A percentile compares a stretch with the other conserved stretches of the same genome.
Conservation (phyloP, 164 flowering plant species). For the Nymphaea colorata region DNA sequence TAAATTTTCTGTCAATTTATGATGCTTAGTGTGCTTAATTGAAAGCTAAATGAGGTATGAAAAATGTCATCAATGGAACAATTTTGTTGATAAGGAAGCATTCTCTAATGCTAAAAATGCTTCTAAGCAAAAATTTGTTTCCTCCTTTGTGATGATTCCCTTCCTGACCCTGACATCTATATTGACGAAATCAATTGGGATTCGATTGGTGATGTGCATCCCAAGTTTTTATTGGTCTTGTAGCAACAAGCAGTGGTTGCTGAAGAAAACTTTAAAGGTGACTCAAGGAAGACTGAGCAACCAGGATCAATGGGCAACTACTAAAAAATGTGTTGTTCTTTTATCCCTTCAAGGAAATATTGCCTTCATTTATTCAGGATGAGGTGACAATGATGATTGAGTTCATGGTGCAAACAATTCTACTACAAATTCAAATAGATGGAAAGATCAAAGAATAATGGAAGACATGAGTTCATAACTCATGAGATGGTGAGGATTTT, state of each 20-base stretch:
- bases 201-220: constrained; percentile 20
- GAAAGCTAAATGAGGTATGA: too few relatives aligned
- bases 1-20: too few relatives aligned
- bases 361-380: constrained; percentile 8
- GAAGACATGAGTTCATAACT: too few relatives aligned
- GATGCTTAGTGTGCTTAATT: too few relatives aligned
- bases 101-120: constrained; percentile 44
- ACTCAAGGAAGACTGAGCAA: too few relatives aligned
- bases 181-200: constrained; percentile 56
- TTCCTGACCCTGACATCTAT: constrained; percentile 49
- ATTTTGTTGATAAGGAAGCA: constrained; percentile 60
- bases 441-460: too few relatives aligned
- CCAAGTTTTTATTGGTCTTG: constrained; percentile 28
- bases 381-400: constrained; percentile 19
- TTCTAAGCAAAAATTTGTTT: constrained; percentile 46
- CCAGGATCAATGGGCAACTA: background rate
- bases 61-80: constrained; percentile 34
- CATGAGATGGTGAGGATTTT: too few relatives aligned
- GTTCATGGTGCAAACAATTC: background rate
- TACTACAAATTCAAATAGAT: too few relatives aligned
- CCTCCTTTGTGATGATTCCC: constrained; percentile 21
- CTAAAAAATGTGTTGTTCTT: constrained; percentile 6
- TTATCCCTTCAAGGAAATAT: too few relatives aligned
- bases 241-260: constrained; percentile 18
- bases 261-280: constrained; percentile 5